These are phyloP conservation scores for Wickerhamiella galacta DNA, from an alignment of 805 yeast genomes.

Conservation along the genomic window DNA sequence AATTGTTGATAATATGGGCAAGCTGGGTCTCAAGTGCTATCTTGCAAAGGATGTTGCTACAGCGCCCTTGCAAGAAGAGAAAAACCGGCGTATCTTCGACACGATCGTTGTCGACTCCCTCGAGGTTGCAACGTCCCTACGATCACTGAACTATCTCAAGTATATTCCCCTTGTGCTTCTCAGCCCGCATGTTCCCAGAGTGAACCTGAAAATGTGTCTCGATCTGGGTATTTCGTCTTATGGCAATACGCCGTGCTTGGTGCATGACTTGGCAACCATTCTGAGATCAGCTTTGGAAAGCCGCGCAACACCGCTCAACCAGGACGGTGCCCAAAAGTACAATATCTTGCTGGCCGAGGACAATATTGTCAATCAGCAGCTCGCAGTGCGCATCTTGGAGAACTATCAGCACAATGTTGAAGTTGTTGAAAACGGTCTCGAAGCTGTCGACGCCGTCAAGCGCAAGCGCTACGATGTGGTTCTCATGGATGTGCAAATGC, in stretches of 20 bases:
- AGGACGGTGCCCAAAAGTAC: slow-evolving; percentile 62
- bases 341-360: slow-evolving; percentile 72
- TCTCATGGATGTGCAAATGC: slow-evolving; percentile 91
- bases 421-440: slow-evolving; percentile 74
- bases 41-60: slow-evolving; percentile 27
- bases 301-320: slow-evolving; percentile 60
- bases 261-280: slow-evolving; percentile 66
- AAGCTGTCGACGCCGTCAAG: slow-evolving; percentile 63
- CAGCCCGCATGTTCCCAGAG: slow-evolving; percentile 57
- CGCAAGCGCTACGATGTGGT: slow-evolving; percentile 59
- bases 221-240: slow-evolving; percentile 77
- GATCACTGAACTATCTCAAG: slow-evolving; percentile 60
- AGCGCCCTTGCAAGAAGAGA: slow-evolving; percentile 30
- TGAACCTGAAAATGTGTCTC: slow-evolving; percentile 65
- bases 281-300: slow-evolving; percentile 74
- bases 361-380: slow-evolving; percentile 70
- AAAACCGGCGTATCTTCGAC: slow-evolving; percentile 38
- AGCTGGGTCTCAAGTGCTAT: slow-evolving; percentile 44
- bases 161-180: slow-evolving; percentile 70
- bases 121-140: slow-evolving; percentile 51
- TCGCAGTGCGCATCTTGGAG: slow-evolving; percentile 71
- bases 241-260: slow-evolving; percentile 77
- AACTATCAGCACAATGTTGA: slow-evolving; percentile 72
- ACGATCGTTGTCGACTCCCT: slow-evolving; percentile 70
- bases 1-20: slow-evolving; percentile 33